Percentiles rank a stretch among this genome's conserved stretches.
These are phyloP conservation scores for Lentinula boryana DNA, from an alignment of 768 basidiomycete genomes.

Conservation along the genomic window DNA sequence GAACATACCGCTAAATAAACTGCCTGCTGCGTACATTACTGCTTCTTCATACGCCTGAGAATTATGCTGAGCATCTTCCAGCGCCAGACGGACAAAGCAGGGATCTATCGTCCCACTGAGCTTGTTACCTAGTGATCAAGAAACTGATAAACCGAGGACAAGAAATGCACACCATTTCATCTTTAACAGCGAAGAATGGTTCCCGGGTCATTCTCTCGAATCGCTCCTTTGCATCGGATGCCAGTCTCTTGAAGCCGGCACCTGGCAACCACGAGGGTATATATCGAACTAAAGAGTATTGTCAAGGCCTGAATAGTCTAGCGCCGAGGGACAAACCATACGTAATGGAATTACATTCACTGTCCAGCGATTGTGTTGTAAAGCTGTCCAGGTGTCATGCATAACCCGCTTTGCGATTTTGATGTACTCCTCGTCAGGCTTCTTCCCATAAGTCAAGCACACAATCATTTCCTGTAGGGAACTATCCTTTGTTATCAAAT, in stretches of 20 bases:
- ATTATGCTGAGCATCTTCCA: background rate
- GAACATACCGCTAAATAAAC: conserved; percentile 17
- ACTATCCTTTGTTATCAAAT: background rate
- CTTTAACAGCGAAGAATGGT: conserved; percentile 1
- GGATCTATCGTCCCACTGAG: background rate
- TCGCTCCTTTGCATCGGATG: conserved; percentile 1
- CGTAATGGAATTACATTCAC: conserved; percentile 21
- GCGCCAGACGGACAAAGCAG: background rate
- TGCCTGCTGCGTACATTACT: conserved; percentile 22
- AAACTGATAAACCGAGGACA: background rate
- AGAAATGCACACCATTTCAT: background rate
- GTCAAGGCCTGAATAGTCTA: background rate
- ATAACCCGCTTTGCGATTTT: background rate
- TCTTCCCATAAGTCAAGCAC: conserved; percentile 1
- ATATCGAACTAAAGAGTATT: conserved; percentile 13
- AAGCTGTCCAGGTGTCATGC: conserved; percentile 2
- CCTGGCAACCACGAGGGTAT: conserved; percentile 22
- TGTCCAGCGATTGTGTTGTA: conserved; percentile 20
- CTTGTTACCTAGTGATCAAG: background rate
- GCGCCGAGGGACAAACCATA: background rate
- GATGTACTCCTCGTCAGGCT: background rate
- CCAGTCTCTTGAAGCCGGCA: conserved; percentile 19
- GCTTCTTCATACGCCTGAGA: conserved; percentile 9
- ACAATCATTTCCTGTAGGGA: background rate
- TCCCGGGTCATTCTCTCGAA: background rate